phyloP scores from a whole-genome alignment of 179 eudicot species.

The Beta corolliflora region DNA sequence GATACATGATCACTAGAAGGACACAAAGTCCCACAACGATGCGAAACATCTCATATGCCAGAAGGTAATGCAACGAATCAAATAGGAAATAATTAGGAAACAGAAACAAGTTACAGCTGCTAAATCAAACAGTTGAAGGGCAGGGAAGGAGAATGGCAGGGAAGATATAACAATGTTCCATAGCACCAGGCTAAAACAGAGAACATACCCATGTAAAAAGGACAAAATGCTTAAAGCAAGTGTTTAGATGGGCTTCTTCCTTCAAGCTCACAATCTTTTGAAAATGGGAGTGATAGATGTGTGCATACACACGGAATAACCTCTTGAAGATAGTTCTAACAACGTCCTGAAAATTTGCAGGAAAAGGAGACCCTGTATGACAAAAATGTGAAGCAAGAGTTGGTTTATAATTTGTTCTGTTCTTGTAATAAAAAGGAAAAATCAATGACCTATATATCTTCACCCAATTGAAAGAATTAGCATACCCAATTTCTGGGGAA shows the following conservation, averaged over 20 bases:
- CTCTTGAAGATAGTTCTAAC: constrained; percentile 95
- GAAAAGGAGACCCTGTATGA: constrained; percentile 81
- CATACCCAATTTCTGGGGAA: constrained; percentile 61
- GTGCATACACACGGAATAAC: constrained; percentile 94
- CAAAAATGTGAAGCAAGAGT: neutral
- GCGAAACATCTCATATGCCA: constrained; percentile 26
- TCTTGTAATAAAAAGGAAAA: neutral
- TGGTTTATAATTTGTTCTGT: neutral
- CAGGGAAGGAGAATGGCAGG: neutral
- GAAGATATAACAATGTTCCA: neutral
- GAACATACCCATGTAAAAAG: constrained; percentile 75
- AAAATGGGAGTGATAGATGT: constrained; percentile 93
- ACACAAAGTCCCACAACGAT: constrained; percentile 22
- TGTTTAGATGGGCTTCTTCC: constrained; percentile 97
- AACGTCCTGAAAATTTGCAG: constrained; percentile 89
- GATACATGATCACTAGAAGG: neutral
- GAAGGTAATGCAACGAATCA: constrained; percentile 6
- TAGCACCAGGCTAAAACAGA: neutral
- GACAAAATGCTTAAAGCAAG: constrained; percentile 97
- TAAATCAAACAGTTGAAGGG: neutral
- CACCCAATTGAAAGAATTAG: neutral
- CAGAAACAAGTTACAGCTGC: constrained; percentile 5
- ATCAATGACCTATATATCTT: neutral
- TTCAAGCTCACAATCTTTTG: constrained; percentile 96
- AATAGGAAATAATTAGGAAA: neutral